Percentiles rank a stretch among this genome's conserved stretches.
phyloP scores from a whole-genome alignment of 805 yeast species.

The Metschnikowia gelsemii region DNA sequence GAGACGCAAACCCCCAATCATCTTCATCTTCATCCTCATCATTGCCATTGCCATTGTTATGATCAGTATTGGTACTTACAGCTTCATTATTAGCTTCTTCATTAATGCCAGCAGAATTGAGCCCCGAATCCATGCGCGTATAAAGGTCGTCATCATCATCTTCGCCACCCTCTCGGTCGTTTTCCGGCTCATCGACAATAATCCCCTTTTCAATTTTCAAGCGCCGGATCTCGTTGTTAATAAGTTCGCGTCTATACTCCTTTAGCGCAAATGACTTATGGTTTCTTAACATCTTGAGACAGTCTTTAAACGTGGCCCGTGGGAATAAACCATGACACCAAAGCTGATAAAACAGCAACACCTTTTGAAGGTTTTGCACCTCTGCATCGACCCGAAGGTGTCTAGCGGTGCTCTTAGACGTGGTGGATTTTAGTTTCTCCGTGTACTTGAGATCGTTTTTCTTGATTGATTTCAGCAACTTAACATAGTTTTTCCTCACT shows the following conservation, averaged over 20 bases:
- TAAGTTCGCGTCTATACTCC: constrained; percentile 17
- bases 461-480: constrained; percentile 26
- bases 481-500: constrained; percentile 31
- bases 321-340: constrained; percentile 44
- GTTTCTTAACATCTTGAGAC: constrained; percentile 18
- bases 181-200: constrained; percentile 15
- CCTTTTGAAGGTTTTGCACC: constrained; percentile 33
- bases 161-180: background rate
- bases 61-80: background rate
- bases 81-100: no score
- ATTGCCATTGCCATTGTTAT: background rate
- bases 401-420: constrained; percentile 18
- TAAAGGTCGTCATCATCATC: constrained; percentile 13
- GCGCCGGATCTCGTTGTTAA: constrained; percentile 18
- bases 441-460: constrained; percentile 26
- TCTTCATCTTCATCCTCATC: constrained; percentile 14
- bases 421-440: no score
- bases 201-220: constrained; percentile 22
- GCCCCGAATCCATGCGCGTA: no score
- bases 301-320: constrained; percentile 20
- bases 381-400: constrained; percentile 33
- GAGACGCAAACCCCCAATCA: constrained; percentile 22
- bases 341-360: constrained; percentile 43
- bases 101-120: constrained; percentile 10
- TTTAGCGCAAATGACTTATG: constrained; percentile 15